Evolutionary conservation across 2,329 filamentous ascomycete genomes (phyloP).

Genomic region (Phoma herbarum): DNA sequence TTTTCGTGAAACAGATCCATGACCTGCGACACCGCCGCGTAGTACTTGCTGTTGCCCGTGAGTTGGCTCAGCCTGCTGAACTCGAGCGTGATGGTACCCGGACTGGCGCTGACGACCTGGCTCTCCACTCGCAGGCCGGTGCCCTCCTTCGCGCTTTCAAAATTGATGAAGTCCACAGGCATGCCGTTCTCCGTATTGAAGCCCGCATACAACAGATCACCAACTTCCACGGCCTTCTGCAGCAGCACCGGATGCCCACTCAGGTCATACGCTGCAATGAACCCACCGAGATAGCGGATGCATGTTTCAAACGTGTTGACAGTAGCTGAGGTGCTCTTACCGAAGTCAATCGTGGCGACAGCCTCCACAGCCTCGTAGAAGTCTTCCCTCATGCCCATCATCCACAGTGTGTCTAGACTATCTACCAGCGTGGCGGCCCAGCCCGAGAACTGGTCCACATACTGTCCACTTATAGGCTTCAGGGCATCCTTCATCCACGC

Average conservation of each 20-base stretch:
- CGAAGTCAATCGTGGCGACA: constrained; percentile 82
- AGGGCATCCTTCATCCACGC: constrained; percentile 73
- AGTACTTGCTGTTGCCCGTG: constrained; percentile 82
- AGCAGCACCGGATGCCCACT: constrained; percentile 76
- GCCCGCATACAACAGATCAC: constrained; percentile 78
- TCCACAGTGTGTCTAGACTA: constrained; percentile 78
- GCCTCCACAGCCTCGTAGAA: constrained; percentile 79
- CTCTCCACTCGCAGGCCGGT: constrained; percentile 68
- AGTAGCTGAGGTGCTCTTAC: constrained; percentile 68
- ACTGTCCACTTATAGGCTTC: constrained; percentile 62
- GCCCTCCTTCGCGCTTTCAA: constrained; percentile 44
- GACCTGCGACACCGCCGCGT: constrained; percentile 87
- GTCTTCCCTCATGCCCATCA: constrained; percentile 80
- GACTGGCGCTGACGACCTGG: constrained; percentile 33
- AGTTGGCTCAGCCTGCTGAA: constrained; percentile 90
- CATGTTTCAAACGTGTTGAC: constrained; percentile 95
- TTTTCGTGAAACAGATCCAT: constrained; percentile 79
- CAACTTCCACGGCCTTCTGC: constrained; percentile 79
- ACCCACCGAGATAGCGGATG: constrained; percentile 87
- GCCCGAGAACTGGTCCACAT: constrained; percentile 68
- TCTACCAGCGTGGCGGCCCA: constrained; percentile 76
- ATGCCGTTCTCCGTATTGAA: constrained; percentile 94
- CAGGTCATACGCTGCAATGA: constrained; percentile 86
- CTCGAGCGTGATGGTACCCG: constrained; percentile 81
- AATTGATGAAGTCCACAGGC: constrained; percentile 69